phyloP scores from a whole-genome alignment of 176 grass and related monocot species.

The Oryza nivara region DNA sequence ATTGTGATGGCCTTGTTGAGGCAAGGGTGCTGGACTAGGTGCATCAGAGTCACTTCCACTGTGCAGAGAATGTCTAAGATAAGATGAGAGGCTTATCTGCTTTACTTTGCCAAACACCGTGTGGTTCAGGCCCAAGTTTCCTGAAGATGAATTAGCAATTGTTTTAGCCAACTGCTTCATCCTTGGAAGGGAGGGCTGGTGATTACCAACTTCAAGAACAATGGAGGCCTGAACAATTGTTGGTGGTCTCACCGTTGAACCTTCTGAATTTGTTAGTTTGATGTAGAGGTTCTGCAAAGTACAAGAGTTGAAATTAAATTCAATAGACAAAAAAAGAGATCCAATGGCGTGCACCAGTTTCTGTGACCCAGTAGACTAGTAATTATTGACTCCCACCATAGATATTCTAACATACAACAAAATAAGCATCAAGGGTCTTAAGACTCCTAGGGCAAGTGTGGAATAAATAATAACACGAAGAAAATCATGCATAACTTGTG shows the following conservation, averaged over 20 bases:
- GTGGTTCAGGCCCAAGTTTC: constrained; percentile 81
- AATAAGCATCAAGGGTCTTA: constrained; percentile 6
- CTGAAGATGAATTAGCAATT: constrained; percentile 80
- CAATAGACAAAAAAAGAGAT: constrained; percentile 27
- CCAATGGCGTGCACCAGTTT: background rate
- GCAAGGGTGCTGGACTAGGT: constrained; percentile 65
- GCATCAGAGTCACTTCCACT: constrained; percentile 41
- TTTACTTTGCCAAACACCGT: constrained; percentile 90
- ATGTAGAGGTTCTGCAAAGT: constrained; percentile 76
- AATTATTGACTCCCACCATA: background rate
- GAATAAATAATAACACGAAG: background rate
- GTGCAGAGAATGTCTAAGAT: constrained; percentile 75
- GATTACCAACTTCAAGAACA: constrained; percentile 78
- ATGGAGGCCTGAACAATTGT: constrained; percentile 72
- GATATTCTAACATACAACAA: constrained; percentile 2
- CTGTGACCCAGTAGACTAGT: background rate
- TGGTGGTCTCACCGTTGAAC: constrained; percentile 70
- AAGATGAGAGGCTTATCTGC: constrained; percentile 78
- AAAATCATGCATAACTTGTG: background rate
- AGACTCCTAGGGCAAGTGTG: constrained; percentile 11
- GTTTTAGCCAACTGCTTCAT: constrained; percentile 85
- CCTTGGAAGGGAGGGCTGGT: constrained; percentile 70
- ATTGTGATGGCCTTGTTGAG: constrained; percentile 39
- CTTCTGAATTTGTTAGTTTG: constrained; percentile 75
- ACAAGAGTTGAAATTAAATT: constrained; percentile 21